phyloP scores from a whole-genome alignment of 371 early-diverging fungal species.

The Massospora cicadina region DNA sequence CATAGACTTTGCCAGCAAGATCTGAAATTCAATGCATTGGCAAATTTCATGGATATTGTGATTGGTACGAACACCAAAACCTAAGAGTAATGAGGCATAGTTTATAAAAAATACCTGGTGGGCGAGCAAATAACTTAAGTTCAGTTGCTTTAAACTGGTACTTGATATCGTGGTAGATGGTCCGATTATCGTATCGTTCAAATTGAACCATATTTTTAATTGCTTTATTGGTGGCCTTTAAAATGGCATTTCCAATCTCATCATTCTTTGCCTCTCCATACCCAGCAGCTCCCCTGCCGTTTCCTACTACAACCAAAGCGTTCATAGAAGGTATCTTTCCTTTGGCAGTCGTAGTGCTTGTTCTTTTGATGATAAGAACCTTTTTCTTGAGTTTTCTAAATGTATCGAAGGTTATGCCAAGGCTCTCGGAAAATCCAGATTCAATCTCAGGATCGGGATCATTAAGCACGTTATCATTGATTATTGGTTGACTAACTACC shows the following conservation, averaged over 20 bases:
- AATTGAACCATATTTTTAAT: constrained; percentile 68
- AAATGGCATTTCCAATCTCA: constrained; percentile 62
- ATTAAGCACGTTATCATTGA: not conserved
- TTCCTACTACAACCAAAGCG: constrained; percentile 88
- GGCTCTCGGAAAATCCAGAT: not conserved
- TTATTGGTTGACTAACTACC: not conserved
- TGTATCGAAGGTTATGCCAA: constrained; percentile 11
- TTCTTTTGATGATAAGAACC: constrained; percentile 54
- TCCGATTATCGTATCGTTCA: constrained; percentile 85
- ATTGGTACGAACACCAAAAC: constrained; percentile 85
- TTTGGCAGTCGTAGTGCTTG: constrained; percentile 68
- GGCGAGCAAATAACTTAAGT: constrained; percentile 63
- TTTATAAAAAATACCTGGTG: constrained; percentile 47
- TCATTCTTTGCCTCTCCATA: constrained; percentile 83
- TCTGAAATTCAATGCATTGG: constrained; percentile 87
- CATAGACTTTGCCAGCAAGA: constrained; percentile 76
- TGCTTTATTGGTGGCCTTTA: constrained; percentile 77
- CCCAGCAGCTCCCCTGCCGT: constrained; percentile 85
- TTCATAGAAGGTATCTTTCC: constrained; percentile 73
- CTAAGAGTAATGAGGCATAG: constrained; percentile 20
- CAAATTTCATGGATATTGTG: constrained; percentile 90
- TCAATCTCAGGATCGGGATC: not conserved
- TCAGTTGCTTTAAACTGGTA: constrained; percentile 80
- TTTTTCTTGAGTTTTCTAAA: constrained; percentile 37
- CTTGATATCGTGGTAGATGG: constrained; percentile 75